Percentiles rank a stretch among this genome's conserved stretches.
Evolutionary conservation across 768 basidiomycete genomes (phyloP).

Genomic region (Amanita fuliginea): DNA sequence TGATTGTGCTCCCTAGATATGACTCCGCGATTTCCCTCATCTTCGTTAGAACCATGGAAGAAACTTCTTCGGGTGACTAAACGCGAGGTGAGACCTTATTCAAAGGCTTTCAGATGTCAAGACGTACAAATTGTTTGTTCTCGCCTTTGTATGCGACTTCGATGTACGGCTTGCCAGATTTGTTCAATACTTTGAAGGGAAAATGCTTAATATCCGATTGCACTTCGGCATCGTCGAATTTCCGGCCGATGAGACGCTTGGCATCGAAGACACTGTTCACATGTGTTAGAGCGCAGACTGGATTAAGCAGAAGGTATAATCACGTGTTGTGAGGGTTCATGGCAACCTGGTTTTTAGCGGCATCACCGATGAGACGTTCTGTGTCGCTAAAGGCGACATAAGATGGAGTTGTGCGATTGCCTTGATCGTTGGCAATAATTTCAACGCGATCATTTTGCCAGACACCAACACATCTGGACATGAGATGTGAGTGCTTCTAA

Average conservation of each 20-base stretch:
- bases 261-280: slow-evolving; percentile 82
- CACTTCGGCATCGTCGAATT: slow-evolving; percentile 78
- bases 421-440: slow-evolving; percentile 94
- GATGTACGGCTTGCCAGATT: slow-evolving; percentile 81
- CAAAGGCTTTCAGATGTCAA: background rate
- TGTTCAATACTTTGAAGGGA: slow-evolving; percentile 87
- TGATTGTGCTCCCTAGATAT: slow-evolving; percentile 77
- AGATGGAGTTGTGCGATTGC: slow-evolving; percentile 91
- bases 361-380: slow-evolving; percentile 98
- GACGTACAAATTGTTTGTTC: slow-evolving; percentile 80
- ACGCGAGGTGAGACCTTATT: slow-evolving; percentile 34
- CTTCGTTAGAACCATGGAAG: slow-evolving; percentile 93
- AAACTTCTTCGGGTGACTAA: slow-evolving; percentile 96
- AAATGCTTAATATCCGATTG: slow-evolving; percentile 83
- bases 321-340: slow-evolving; percentile 96
- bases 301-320: slow-evolving; percentile 11
- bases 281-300: background rate
- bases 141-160: slow-evolving; percentile 89
- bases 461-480: slow-evolving; percentile 87
- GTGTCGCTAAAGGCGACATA: slow-evolving; percentile 92
- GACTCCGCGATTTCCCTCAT: slow-evolving; percentile 99
- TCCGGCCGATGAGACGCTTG: slow-evolving; percentile 95
- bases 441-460: slow-evolving; percentile 99
- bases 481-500: slow-evolving; percentile 8
- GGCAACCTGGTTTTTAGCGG: slow-evolving; percentile 96